Conservation (phyloP, 139 green algal species). For the Tetradesmus obliquus region DNA sequence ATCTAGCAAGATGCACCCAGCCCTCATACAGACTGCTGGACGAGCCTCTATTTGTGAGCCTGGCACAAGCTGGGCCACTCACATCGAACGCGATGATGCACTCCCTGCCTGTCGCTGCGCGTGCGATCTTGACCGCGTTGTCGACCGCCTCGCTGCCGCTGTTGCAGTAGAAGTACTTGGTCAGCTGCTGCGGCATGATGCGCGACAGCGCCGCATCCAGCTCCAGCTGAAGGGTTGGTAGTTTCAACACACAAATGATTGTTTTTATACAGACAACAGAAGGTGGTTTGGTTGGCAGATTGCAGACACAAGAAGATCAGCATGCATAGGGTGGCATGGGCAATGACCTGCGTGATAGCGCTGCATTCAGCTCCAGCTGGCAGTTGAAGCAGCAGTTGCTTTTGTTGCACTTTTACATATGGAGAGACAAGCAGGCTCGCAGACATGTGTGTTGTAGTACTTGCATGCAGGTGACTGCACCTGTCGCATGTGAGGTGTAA, state of each 20-base stretch:
- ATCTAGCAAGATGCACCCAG: too few relatives aligned
- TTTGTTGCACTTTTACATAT: too few relatives aligned
- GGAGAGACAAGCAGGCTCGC: too few relatives aligned
- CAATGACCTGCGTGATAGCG: conserved; percentile 48
- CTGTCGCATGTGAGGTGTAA: too few relatives aligned
- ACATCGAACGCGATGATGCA: conserved; percentile 87
- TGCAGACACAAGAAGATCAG: not conserved
- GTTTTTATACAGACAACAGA: not conserved
- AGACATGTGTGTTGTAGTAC: too few relatives aligned
- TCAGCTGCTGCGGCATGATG: conserved; percentile 68
- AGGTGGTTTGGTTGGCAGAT: not conserved
- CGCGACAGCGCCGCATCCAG: conserved; percentile 68
- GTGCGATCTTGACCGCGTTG: conserved; percentile 89
- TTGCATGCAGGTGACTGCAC: too few relatives aligned
- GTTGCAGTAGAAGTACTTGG: conserved; percentile 77
- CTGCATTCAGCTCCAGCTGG: conserved; percentile 62
- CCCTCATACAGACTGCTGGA: not conserved
- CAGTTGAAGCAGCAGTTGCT: too few relatives aligned
- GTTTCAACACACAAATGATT: not conserved
- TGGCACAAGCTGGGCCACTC: not conserved
- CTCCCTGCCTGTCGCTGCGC: conserved; percentile 72
- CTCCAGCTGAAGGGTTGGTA: not conserved
- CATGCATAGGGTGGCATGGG: too few relatives aligned
- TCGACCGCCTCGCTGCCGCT: conserved; percentile 86
- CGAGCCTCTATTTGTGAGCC: not conserved